A percentile compares a stretch with the other conserved stretches of the same genome.
phyloP scores from a whole-genome alignment of 371 early-diverging fungal species.

The Rozella allomycis region DNA sequence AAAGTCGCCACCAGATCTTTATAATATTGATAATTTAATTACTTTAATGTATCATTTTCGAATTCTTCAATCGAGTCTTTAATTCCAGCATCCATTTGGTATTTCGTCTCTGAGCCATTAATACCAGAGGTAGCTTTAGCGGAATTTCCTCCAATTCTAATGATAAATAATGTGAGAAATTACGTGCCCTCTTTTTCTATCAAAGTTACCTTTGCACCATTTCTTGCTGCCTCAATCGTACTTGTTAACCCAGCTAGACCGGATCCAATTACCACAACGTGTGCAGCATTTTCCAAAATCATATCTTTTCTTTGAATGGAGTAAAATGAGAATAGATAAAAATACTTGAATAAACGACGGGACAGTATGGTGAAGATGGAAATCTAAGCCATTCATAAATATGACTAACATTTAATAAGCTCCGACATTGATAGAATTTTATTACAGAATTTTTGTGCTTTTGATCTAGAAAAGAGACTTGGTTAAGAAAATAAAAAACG shows the following conservation, averaged over 20 bases:
- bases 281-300: background rate
- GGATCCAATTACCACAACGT: slow-evolving; percentile 72
- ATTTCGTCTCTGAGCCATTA: slow-evolving; percentile 1
- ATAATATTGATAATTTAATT: too few species aligned
- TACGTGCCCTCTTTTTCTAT: slow-evolving; percentile 34
- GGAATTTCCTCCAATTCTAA: slow-evolving; percentile 36
- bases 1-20: slow-evolving; percentile 67
- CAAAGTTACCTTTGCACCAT: slow-evolving; percentile 60
- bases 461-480: too few species aligned
- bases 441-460: too few species aligned
- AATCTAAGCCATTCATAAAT: too few species aligned
- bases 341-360: too few species aligned
- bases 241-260: slow-evolving; percentile 75
- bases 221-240: slow-evolving; percentile 62
- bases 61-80: slow-evolving; percentile 2
- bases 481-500: too few species aligned
- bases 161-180: too few species aligned
- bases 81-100: slow-evolving; percentile 2
- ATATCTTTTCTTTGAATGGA: background rate
- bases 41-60: slow-evolving; percentile 1
- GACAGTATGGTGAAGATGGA: too few species aligned
- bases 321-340: too few species aligned
- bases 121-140: slow-evolving; percentile 3
- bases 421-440: too few species aligned
- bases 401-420: too few species aligned